Evolutionary conservation across 345 rosid species (phyloP).

Genomic region (Hibiscus syriacus): DNA sequence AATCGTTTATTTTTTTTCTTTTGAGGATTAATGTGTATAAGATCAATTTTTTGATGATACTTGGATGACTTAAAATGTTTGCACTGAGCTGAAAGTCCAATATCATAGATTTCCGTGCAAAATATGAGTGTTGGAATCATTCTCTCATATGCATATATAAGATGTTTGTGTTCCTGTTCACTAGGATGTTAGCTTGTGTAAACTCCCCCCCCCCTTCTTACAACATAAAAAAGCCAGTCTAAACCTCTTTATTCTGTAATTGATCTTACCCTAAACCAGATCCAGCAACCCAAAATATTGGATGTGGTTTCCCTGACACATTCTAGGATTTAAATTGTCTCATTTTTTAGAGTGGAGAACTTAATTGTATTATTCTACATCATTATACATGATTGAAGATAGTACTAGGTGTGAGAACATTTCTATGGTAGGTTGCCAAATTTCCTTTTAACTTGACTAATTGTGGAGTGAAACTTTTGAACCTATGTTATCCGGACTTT

Average conservation of each 20-base stretch:
- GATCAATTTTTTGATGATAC: too few relatives aligned
- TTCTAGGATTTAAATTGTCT: background rate
- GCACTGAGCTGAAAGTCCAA: too few relatives aligned
- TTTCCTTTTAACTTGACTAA: background rate
- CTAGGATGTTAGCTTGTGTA: background rate
- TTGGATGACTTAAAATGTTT: too few relatives aligned
- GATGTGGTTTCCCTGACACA: conserved; percentile 28
- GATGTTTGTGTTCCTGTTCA: background rate
- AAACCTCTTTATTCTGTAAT: background rate
- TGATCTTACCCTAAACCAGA: conserved; percentile 11
- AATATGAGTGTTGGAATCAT: background rate
- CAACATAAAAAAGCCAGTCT: background rate
- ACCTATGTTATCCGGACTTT: too few relatives aligned
- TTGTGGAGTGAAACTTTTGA: too few relatives aligned
- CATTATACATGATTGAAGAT: background rate
- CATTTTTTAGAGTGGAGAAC: background rate
- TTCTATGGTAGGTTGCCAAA: background rate
- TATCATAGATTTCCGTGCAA: background rate
- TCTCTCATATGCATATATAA: background rate
- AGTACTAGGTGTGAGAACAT: background rate
- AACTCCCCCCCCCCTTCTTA: background rate
- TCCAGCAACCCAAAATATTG: conserved; percentile 24
- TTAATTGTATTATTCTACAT: background rate
- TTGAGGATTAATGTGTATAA: too few relatives aligned
- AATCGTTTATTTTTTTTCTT: too few relatives aligned